A percentile compares a stretch with the other conserved stretches of the same genome.
These are phyloP conservation scores for Scheffersomyces spartinae DNA, from an alignment of 805 yeast genomes.

Conservation along the genomic window DNA sequence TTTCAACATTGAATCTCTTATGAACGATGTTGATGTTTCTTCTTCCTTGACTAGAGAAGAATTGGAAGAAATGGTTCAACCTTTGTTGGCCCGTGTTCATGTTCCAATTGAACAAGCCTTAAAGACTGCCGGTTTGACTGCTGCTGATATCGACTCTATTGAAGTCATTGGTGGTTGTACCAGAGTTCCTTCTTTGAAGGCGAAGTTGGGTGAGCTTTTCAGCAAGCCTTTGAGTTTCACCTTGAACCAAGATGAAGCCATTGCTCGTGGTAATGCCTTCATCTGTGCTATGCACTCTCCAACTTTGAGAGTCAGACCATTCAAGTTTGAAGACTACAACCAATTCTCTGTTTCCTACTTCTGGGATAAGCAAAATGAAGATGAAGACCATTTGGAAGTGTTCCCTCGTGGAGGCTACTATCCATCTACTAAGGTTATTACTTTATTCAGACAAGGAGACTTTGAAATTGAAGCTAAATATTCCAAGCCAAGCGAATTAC, in stretches of 20 bases:
- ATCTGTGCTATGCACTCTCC: conserved; percentile 99
- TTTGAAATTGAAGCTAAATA: conserved; percentile 79
- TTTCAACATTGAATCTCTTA: conserved; percentile 87
- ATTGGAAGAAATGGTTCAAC: conserved; percentile 80
- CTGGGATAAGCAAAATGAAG: conserved; percentile 93
- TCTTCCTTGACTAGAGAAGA: conserved; percentile 83
- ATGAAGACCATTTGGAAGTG: conserved; percentile 85
- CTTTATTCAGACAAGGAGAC: conserved; percentile 84
- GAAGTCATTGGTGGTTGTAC: conserved; percentile 98
- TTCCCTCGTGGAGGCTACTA: conserved; percentile 87
- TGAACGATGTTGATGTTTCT: conserved; percentile 94
- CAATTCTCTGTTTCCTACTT: conserved; percentile 83
- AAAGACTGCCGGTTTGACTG: conserved; percentile 60
- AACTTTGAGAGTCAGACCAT: conserved; percentile 95
- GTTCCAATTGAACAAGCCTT: conserved; percentile 77
- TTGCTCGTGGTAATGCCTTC: conserved; percentile 97
- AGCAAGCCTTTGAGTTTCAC: conserved; percentile 77
- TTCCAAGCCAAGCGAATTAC: conserved; percentile 64
- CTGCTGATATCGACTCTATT: conserved; percentile 73
- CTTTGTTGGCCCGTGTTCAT: conserved; percentile 65
- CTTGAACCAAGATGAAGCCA: conserved; percentile 97
- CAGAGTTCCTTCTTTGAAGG: conserved; percentile 90
- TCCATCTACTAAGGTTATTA: conserved; percentile 94
- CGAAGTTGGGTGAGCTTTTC: conserved; percentile 66
- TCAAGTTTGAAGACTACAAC: conserved; percentile 94